Percentiles rank a stretch among this genome's conserved stretches.
These are phyloP conservation scores for Rutstroemia sp. DNA, from an alignment of 2,329 filamentous ascomycete species.

Conservation along the genomic window DNA sequence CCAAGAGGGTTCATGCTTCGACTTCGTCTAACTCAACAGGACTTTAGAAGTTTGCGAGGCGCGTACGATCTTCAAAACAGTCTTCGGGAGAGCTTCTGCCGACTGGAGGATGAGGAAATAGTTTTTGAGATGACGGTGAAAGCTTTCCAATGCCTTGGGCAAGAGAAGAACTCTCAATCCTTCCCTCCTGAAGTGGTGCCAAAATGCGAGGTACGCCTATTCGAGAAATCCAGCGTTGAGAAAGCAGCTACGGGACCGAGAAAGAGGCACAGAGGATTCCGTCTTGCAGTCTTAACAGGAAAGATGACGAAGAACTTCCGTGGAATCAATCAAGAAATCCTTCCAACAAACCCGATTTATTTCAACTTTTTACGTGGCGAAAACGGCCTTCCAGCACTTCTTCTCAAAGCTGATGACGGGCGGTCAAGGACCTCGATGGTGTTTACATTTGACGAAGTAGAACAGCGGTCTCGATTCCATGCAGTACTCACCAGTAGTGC, in stretches of 20 bases:
- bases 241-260: conserved; percentile 66
- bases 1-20: conserved; percentile 69
- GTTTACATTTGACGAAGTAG: conserved; percentile 67
- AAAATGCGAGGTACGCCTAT: conserved; percentile 66
- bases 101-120: conserved; percentile 60
- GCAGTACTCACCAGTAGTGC: conserved; percentile 65
- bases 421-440: conserved; percentile 55
- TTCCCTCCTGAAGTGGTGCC: conserved; percentile 71
- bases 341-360: conserved; percentile 59
- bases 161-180: conserved; percentile 56
- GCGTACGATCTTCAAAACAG: conserved; percentile 81
- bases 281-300: conserved; percentile 70
- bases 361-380: conserved; percentile 73
- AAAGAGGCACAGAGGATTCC: conserved; percentile 69
- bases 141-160: conserved; percentile 75
- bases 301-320: conserved; percentile 71
- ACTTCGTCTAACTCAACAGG: conserved; percentile 64
- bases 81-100: conserved; percentile 63
- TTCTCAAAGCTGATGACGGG: conserved; percentile 49
- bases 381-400: conserved; percentile 57
- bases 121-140: conserved; percentile 63
- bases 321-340: conserved; percentile 63
- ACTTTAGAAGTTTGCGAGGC: conserved; percentile 72
- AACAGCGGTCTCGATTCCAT: conserved; percentile 64
- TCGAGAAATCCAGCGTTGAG: conserved; percentile 62